Percentiles rank a stretch among this genome's conserved stretches.
Conservation (phyloP, 2,329 filamentous ascomycete species). For the Beauveria rudraprayagi region DNA sequence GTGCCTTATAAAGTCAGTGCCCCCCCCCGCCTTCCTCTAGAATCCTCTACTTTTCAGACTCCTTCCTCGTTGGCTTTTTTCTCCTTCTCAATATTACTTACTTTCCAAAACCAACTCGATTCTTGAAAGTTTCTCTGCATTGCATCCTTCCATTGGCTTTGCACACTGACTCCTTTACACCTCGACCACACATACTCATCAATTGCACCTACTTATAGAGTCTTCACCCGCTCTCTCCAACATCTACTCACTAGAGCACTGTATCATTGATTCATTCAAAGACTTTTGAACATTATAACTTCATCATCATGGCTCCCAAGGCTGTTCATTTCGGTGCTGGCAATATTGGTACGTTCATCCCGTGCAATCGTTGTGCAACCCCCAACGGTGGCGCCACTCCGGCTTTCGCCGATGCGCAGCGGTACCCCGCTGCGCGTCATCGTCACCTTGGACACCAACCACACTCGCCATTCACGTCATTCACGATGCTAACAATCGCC, state of each 20-base stretch:
- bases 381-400: not conserved
- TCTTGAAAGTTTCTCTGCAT: not conserved
- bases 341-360: constrained; percentile 57
- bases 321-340: constrained; percentile 81
- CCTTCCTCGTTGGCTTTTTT: constrained; percentile 2
- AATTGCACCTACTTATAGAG: not conserved
- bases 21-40: not conserved
- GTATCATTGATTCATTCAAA: not conserved
- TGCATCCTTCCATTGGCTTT: constrained; percentile 7
- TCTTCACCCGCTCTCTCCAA: not conserved
- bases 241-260: not conserved
- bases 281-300: constrained; percentile 12
- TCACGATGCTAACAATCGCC: not conserved
- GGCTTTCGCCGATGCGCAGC: not conserved
- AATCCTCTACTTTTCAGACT: constrained; percentile 1
- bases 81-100: not conserved
- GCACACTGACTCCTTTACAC: not conserved
- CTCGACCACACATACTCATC: not conserved
- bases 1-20: constrained; percentile 7
- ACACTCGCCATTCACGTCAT: not conserved
- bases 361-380: not conserved
- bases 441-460: not conserved
- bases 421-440: constrained; percentile 7
- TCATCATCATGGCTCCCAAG: constrained; percentile 42
- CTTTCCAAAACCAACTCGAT: not conserved